Conservation (phyloP, 495 filamentous ascomycete genomes). For the Amphirosellinia nigrospora region DNA sequence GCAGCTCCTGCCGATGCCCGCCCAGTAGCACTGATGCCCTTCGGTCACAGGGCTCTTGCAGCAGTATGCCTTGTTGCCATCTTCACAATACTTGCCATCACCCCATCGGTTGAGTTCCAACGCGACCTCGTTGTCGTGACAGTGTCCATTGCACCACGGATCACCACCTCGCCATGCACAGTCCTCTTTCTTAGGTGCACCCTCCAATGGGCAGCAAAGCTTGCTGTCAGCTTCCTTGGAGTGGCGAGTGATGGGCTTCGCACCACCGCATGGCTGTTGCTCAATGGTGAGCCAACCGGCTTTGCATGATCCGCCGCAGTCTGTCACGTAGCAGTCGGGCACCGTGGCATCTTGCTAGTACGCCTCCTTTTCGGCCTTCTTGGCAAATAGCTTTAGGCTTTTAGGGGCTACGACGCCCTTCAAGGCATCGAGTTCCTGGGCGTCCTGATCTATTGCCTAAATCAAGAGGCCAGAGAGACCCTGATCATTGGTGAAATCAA, state of each 20-base stretch:
- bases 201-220: background rate
- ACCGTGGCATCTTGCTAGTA: background rate
- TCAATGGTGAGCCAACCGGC: conserved; percentile 24
- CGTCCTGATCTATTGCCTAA: too few relatives aligned
- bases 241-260: conserved; percentile 8
- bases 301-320: conserved; percentile 27
- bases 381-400: conserved; percentile 10
- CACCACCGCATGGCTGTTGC: conserved; percentile 18
- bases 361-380: background rate
- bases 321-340: conserved; percentile 20
- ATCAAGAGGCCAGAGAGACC: too few relatives aligned
- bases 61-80: conserved; percentile 6
- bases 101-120: background rate
- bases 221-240: background rate
- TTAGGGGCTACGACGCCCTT: conserved; percentile 5
- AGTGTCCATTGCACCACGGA: conserved; percentile 8
- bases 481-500: too few relatives aligned
- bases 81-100: background rate
- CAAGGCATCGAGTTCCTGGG: conserved; percentile 25
- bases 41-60: background rate
- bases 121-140: background rate
- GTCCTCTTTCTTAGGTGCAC: background rate
- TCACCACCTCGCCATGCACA: background rate
- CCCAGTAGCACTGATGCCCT: background rate
- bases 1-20: background rate